These are phyloP conservation scores for Aspergillus fumigatiaffinis DNA, from an alignment of 2,329 filamentous ascomycete species.

Conservation along the genomic window DNA sequence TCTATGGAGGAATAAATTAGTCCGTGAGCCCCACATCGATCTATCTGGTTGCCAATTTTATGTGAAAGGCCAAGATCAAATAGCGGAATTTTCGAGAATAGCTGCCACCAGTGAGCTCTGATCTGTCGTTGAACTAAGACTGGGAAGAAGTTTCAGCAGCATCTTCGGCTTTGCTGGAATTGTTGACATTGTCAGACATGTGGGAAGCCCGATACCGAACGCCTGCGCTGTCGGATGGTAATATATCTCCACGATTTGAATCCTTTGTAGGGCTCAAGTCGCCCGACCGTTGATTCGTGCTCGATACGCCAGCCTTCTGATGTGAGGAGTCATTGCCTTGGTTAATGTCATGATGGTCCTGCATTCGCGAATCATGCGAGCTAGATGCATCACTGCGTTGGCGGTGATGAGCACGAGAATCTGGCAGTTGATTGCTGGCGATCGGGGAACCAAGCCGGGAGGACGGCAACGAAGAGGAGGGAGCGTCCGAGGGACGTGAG, in stretches of 20 bases:
- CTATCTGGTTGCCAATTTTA: not conserved
- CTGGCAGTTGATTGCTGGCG: conserved; percentile 16
- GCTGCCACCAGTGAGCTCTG: not conserved
- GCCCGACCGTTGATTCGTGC: not conserved
- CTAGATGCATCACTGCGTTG: conserved; percentile 8
- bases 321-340: not conserved
- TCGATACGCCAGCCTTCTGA: not conserved
- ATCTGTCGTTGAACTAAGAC: not conserved
- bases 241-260: not conserved
- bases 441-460: conserved; percentile 26
- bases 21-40: not conserved
- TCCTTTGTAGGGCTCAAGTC: not conserved
- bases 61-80: not conserved
- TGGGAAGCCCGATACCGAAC: not conserved
- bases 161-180: not conserved
- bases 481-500: conserved; percentile 43
- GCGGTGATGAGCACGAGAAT: conserved; percentile 1
- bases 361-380: conserved; percentile 2
- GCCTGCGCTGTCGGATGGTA: not conserved
- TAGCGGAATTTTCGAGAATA: not conserved
- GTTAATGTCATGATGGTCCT: conserved; percentile 1
- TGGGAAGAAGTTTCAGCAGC: not conserved
- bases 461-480: not conserved
- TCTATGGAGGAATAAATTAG: not conserved
- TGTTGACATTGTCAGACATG: not conserved